Evolutionary conservation across 495 filamentous ascomycete genomes (phyloP), one percentile per base, ranked within the genome.

Genomic region (Penicillium parvum): DNA sequence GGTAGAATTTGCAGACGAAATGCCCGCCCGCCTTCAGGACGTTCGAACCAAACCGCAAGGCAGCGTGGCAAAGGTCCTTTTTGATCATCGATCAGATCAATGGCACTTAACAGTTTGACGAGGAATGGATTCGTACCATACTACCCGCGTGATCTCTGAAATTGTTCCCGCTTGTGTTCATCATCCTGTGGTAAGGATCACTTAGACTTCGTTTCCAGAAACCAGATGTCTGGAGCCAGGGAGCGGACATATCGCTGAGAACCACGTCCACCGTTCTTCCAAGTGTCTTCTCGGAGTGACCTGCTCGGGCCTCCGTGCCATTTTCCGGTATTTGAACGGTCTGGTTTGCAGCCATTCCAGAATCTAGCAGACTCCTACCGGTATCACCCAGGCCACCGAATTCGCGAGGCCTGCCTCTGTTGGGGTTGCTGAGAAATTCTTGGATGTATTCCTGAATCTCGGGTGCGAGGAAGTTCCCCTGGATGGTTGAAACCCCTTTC

Each of bases 1-100:
- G 86, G 63, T 97, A 98, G 64, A 95, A 97, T 66, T 98, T 98
- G 74, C 92, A 97, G 22, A 98, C 77, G 52, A 98, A 95, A 59
- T 91, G 83, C 0, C 92, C 92, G 29, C 83, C 84, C 15, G 74
- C 63, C 50, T 78, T 83, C n/a, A 98, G 74, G 7, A 87, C 89
- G 52, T 95, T 87, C 54, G 82, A 83, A 32, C 81, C 76, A 63
- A 98, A 98, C 19, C 73, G 64, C 17, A 98, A 71, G 5, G 92
- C 91, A 35, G 90, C 85, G 44, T 75, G 69, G 65, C 91, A 96
- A 23, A 98, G 82, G 63, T 95, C 88, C 92, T 96, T 30, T 18
- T 10, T 21, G 29, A 2, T 5, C 17, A 32, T 43, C 21, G 56
- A 43, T 37, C 27, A 66, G 76, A 48, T 64, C 90, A 85, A 79